Evolutionary conservation across 2,329 filamentous ascomycete genomes (phyloP).

Genomic region (Penicillium psychrosexuale): DNA sequence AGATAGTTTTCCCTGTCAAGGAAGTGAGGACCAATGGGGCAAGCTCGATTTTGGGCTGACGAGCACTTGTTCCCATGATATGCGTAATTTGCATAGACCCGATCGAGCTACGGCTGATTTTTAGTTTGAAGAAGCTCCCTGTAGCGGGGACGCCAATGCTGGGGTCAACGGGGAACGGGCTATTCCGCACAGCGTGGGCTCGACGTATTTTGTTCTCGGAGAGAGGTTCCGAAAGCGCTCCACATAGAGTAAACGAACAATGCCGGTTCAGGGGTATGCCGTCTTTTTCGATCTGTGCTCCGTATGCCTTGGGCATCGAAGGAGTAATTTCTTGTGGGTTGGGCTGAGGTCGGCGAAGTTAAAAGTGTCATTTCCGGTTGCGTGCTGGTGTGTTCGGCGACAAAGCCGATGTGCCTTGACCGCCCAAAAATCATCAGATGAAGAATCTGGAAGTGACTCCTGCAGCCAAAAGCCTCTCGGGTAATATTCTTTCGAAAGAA

Average conservation of each 20-base stretch:
- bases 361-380: conserved; percentile 6
- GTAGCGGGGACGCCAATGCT: background rate
- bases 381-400: conserved; percentile 9
- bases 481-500: background rate
- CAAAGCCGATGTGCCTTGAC: conserved; percentile 6
- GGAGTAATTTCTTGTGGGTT: background rate
- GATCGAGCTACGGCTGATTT: background rate
- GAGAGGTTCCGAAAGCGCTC: conserved; percentile 1
- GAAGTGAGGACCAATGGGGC: background rate
- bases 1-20: background rate
- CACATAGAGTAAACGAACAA: background rate
- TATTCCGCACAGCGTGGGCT: conserved; percentile 1
- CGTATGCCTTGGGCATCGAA: background rate
- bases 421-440: background rate
- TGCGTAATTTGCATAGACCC: background rate
- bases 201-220: conserved; percentile 4
- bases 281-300: background rate
- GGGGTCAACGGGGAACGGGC: background rate
- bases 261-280: background rate
- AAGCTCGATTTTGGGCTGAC: background rate
- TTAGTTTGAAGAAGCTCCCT: background rate
- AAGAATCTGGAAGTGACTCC: background rate
- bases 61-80: conserved; percentile 3
- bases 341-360: conserved; percentile 1
- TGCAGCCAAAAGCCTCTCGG: too few species aligned